Conservation (phyloP, 2,329 filamentous ascomycete genomes). For the Penicillium sp. region DNA sequence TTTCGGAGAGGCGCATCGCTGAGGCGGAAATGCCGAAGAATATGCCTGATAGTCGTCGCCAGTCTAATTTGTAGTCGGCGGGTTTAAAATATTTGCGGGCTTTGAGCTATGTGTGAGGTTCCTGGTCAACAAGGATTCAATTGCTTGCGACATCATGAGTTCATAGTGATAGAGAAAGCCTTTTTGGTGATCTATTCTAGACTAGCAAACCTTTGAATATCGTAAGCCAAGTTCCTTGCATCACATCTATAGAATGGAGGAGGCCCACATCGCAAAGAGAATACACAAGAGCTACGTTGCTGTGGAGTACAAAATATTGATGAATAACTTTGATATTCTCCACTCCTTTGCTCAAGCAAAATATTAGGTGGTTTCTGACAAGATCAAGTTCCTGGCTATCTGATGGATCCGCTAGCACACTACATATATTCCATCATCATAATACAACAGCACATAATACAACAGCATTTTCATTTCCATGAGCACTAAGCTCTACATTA, state of each 20-base stretch:
- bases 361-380: too few relatives aligned
- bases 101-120: background rate
- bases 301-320: too few relatives aligned
- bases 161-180: background rate
- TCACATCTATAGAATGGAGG: too few relatives aligned
- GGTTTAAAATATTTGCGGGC: background rate
- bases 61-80: slow-evolving; percentile 9
- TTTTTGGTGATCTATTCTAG: background rate
- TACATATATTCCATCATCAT: background rate
- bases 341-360: too few relatives aligned
- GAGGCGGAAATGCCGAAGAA: slow-evolving; percentile 14
- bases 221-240: too few relatives aligned
- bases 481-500: background rate
- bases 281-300: too few relatives aligned
- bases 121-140: background rate
- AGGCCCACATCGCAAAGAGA: too few relatives aligned
- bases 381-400: too few relatives aligned
- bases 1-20: slow-evolving; percentile 27
- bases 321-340: too few relatives aligned
- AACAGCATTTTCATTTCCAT: background rate
- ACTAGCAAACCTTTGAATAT: too few relatives aligned
- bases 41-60: slow-evolving; percentile 3
- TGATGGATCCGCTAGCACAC: too few relatives aligned
- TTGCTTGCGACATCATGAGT: background rate
- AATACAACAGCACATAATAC: background rate